Evolutionary conservation across 139 green algal species (phyloP), one percentile per base, ranked within the genome.

Genomic region (Pleodorina starrii): DNA sequence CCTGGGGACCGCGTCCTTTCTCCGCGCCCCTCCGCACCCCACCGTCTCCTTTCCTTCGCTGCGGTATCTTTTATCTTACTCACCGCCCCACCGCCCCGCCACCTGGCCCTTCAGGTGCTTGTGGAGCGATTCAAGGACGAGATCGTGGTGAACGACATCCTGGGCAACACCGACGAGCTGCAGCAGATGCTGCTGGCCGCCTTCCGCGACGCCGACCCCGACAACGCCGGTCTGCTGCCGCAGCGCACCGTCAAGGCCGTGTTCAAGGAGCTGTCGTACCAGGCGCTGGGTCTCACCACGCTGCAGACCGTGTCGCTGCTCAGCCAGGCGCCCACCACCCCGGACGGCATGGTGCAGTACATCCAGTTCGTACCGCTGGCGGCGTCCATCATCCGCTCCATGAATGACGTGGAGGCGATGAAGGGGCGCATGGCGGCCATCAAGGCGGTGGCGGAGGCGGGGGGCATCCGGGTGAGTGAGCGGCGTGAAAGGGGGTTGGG

Each of bases 131-230:
- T 93, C 59, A 90, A 90, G 86, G 91, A 94, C 57, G 86, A 94
- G 76, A 90, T 94, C 19, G 85, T 94, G 2, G 88, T 79, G 7
- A 89, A 79, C 42, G 85, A 90, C 77, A 90, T 92, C 57, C 84
- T 94, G 32, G 86, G 46, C 87, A 94, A 91, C 87, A 74, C 90
- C 19, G 92, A 94, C 86, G 90, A 87, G n/a, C 80, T 94, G 71
- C 83, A 92, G 66, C 86, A 86, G 60, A 82, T 93, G 82, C 85
- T 94, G 77, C 87, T 94, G 32, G 7, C 5, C 1, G 50, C 78
- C 60, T 94, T 94, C 87, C 63, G 90, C 66, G 84, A 82, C 0
- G 84, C 84, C 0, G 91, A 93, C 71, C 7, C 59, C 6, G 84
- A 92, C 25, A 90, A 90, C 84, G 76, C 43, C 1, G 88, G 88